phyloP scores from a whole-genome alignment of 2,329 filamentous ascomycete species.

The Alternaria sp. region DNA sequence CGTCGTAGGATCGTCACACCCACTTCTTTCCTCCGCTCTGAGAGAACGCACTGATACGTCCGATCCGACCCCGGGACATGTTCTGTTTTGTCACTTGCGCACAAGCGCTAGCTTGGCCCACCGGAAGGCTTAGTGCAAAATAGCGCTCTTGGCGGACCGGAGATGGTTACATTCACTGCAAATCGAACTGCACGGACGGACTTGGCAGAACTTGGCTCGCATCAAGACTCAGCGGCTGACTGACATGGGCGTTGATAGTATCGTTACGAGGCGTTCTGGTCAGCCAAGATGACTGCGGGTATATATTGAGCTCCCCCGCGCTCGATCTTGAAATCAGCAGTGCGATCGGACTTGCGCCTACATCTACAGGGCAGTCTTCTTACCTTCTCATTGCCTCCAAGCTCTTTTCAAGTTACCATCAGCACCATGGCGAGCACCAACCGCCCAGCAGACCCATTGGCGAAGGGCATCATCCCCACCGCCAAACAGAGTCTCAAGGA shows the following conservation, averaged over 20 bases:
- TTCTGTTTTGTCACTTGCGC: slow-evolving; percentile 26
- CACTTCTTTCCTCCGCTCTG: slow-evolving; percentile 10
- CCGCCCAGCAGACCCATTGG: slow-evolving; percentile 69
- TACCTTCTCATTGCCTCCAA: not conserved
- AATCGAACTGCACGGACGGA: slow-evolving; percentile 23
- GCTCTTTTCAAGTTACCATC: slow-evolving; percentile 5
- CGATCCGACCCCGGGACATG: slow-evolving; percentile 16
- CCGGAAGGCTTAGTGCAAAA: slow-evolving; percentile 34
- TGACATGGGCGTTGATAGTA: slow-evolving; percentile 21
- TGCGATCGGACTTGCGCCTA: slow-evolving; percentile 26
- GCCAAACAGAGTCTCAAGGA: slow-evolving; percentile 69
- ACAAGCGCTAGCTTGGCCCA: slow-evolving; percentile 14
- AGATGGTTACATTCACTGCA: slow-evolving; percentile 30
- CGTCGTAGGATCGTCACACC: slow-evolving; percentile 26
- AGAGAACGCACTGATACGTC: slow-evolving; percentile 21
- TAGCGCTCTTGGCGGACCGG: slow-evolving; percentile 31
- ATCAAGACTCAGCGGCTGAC: slow-evolving; percentile 29
- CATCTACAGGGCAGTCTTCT: slow-evolving; percentile 8
- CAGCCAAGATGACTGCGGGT: slow-evolving; percentile 15
- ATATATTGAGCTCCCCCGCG: slow-evolving; percentile 27
- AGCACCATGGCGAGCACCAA: slow-evolving; percentile 39
- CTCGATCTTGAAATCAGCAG: slow-evolving; percentile 8
- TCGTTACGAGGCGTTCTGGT: slow-evolving; percentile 15
- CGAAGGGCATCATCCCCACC: slow-evolving; percentile 68
- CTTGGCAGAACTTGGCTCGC: slow-evolving; percentile 44